Conservation (phyloP, 306 rosid genomes). For the Cyamopsis tetragonoloba region DNA sequence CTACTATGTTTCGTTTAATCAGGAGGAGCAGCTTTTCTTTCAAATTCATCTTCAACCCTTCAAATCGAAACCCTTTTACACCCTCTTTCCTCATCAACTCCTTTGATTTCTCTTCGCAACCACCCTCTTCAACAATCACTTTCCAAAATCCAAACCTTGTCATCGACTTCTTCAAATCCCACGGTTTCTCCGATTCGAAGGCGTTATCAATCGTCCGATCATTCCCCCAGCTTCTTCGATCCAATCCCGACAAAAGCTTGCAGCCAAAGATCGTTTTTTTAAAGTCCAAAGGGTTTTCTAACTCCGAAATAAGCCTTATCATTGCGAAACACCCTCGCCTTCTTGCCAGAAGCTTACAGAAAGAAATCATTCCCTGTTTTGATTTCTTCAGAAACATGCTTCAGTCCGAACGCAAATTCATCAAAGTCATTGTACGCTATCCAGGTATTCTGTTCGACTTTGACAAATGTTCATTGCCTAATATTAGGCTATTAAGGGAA, state of each 20-base stretch:
- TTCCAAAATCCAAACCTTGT: not conserved
- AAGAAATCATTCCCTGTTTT: not conserved
- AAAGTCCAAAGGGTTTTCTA: slow-evolving; percentile 5
- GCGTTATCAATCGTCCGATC: not conserved
- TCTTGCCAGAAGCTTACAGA: not conserved
- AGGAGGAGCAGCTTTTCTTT: not conserved
- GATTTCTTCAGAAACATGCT: not conserved
- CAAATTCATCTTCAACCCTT: not conserved
- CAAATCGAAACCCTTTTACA: not conserved
- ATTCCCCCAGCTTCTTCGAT: not conserved
- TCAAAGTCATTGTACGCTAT: not conserved
- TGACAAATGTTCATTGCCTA: not conserved
- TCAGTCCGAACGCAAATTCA: not conserved
- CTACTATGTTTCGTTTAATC: not conserved
- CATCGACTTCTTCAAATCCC: not conserved
- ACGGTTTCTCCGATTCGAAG: not conserved
- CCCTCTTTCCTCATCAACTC: not conserved
- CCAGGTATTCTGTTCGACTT: not conserved
- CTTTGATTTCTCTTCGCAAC: not conserved
- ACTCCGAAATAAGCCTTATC: not conserved
- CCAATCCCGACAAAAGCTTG: not conserved
- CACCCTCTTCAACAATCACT: not conserved
- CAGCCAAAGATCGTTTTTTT: slow-evolving; percentile 13
- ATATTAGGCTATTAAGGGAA: not conserved
- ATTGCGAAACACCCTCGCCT: not conserved